These are phyloP conservation scores for Trichoderma oligosporum DNA, from an alignment of 2,329 filamentous ascomycete genomes.

Conservation along the genomic window DNA sequence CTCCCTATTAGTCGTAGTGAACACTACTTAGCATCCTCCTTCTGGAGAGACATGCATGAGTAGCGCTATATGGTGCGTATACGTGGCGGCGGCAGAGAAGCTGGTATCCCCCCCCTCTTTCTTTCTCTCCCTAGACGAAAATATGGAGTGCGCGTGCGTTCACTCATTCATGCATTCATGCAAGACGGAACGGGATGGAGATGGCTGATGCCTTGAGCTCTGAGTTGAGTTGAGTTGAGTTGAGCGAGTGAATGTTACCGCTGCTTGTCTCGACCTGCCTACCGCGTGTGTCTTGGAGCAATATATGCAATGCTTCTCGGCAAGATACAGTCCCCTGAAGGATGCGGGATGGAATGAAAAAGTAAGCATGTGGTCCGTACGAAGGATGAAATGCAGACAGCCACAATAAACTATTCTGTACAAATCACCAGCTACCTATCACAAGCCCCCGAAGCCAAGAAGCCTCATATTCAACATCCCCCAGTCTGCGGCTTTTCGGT, in stretches of 20 bases:
- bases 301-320: constrained; percentile 1
- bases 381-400: neutral
- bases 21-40: neutral
- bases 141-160: neutral
- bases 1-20: neutral
- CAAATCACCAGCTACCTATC: neutral
- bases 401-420: neutral
- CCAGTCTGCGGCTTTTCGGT: neutral
- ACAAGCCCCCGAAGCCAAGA: neutral
- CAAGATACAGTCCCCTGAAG: neutral
- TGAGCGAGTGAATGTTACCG: neutral
- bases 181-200: neutral
- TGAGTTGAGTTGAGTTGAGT: constrained; percentile 7
- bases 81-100: constrained; percentile 17
- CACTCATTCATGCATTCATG: constrained; percentile 12
- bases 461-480: neutral
- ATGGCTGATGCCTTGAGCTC: neutral
- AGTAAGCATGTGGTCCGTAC: neutral
- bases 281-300: no score
- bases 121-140: neutral
- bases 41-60: constrained; percentile 15
- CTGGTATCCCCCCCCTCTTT: neutral
- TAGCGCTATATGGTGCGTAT: constrained; percentile 11
- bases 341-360: constrained; percentile 8
- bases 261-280: neutral